Evolutionary conservation across 2,329 filamentous ascomycete genomes (phyloP).

Genomic region (Raffaelea arxii): DNA sequence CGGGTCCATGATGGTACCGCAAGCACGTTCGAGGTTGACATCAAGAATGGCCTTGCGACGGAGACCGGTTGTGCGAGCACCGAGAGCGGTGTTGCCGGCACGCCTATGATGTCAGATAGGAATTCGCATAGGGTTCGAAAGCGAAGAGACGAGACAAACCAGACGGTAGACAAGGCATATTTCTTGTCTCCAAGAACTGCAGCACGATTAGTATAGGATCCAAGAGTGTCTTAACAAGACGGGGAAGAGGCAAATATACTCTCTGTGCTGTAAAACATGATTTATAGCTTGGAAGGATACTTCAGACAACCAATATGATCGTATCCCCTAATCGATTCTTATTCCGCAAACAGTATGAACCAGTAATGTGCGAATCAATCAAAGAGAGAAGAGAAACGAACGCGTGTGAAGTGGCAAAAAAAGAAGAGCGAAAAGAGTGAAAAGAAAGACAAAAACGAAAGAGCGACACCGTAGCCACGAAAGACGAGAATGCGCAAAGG

Average conservation of each 20-base stretch:
- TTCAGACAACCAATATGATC: background rate
- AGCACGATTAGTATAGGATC: constrained; percentile 13
- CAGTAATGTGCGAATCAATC: too few species aligned
- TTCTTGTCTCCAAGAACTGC: constrained; percentile 72
- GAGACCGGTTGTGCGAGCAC: constrained; percentile 61
- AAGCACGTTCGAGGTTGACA: constrained; percentile 80
- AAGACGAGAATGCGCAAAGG: background rate
- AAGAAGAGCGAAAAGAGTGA: background rate
- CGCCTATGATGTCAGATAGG: constrained; percentile 48
- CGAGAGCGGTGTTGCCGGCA: constrained; percentile 75
- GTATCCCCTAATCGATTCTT: too few species aligned
- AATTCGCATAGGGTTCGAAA: background rate
- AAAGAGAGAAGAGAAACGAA: background rate
- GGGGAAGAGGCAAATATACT: constrained; percentile 40
- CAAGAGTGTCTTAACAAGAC: background rate
- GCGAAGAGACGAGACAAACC: constrained; percentile 48
- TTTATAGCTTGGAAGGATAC: background rate
- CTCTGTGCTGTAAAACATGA: constrained; percentile 67
- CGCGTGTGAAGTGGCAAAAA: background rate
- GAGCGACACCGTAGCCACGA: background rate
- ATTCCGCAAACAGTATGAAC: too few species aligned
- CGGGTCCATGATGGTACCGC: constrained; percentile 72
- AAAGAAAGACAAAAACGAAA: background rate
- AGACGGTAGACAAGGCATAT: constrained; percentile 90
- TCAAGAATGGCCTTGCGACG: constrained; percentile 79